Evolutionary conservation across 2,329 filamentous ascomycete genomes (phyloP).

Genomic region (Didymella sp.): DNA sequence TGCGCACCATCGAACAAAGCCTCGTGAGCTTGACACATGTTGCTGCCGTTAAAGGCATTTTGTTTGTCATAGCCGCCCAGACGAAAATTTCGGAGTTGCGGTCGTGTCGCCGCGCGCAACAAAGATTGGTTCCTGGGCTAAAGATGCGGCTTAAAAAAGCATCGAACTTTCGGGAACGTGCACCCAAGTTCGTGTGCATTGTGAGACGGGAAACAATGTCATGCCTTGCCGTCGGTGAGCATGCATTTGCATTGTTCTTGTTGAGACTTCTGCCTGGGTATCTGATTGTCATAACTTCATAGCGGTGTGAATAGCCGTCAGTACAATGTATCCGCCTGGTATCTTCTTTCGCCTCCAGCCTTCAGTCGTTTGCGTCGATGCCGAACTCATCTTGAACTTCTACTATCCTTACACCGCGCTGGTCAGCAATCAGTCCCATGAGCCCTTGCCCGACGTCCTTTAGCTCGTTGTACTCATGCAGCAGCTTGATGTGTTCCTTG

Average conservation of each 20-base stretch:
- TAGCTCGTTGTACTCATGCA: constrained; percentile 75
- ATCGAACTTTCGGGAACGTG: constrained; percentile 20
- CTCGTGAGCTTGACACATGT: constrained; percentile 30
- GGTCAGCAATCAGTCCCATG: constrained; percentile 71
- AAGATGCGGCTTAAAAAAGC: constrained; percentile 21
- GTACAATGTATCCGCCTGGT: not conserved
- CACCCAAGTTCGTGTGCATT: constrained; percentile 11
- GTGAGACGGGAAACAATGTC: constrained; percentile 1
- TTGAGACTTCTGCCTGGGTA: not conserved
- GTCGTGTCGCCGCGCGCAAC: constrained; percentile 17
- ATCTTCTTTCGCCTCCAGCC: not conserved
- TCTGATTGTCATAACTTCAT: not conserved
- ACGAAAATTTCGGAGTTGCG: constrained; percentile 14
- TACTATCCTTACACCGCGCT: constrained; percentile 62
- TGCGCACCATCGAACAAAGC: constrained; percentile 11
- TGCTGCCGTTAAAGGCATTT: constrained; percentile 31
- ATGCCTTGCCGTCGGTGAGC: not conserved
- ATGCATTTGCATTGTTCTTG: not conserved
- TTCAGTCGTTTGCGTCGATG: constrained; percentile 54
- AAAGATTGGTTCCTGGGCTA: constrained; percentile 23
- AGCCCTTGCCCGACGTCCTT: constrained; percentile 71
- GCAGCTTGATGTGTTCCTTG: constrained; percentile 67
- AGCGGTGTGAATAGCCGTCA: not conserved
- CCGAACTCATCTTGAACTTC: constrained; percentile 59
- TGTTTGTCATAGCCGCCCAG: constrained; percentile 33